Evolutionary conservation across 768 basidiomycete genomes (phyloP).

Genomic region (Sistotremastrum niveocremeum): DNA sequence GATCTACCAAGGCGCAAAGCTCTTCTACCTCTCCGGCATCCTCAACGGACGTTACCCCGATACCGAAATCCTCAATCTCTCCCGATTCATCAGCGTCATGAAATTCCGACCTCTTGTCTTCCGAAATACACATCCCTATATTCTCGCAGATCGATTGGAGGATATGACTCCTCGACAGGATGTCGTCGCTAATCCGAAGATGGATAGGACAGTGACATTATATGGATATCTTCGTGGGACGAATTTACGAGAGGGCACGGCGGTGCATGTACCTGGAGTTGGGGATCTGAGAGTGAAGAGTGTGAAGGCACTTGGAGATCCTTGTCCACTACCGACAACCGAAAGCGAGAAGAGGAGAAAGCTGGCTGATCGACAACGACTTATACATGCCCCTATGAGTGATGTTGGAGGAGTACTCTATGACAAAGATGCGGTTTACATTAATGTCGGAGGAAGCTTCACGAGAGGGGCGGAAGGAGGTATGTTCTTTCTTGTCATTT

Average conservation of each 20-base stretch:
- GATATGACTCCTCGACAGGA: constrained; percentile 85
- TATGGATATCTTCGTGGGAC: constrained; percentile 94
- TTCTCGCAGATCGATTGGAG: constrained; percentile 88
- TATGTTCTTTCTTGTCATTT: constrained; percentile 16
- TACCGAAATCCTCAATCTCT: constrained; percentile 89
- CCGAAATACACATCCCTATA: constrained; percentile 88
- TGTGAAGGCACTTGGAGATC: constrained; percentile 73
- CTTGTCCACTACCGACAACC: constrained; percentile 85
- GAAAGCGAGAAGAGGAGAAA: constrained; percentile 86
- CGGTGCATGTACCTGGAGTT: constrained; percentile 88
- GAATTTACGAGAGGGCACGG: constrained; percentile 59
- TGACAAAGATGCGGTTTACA: constrained; percentile 97
- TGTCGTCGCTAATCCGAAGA: constrained; percentile 67
- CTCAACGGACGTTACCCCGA: constrained; percentile 97
- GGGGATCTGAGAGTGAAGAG: constrained; percentile 74
- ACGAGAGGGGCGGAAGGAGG: constrained; percentile 60
- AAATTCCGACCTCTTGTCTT: constrained; percentile 97
- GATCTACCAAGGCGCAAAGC: constrained; percentile 96
- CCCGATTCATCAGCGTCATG: constrained; percentile 94
- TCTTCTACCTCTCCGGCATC: constrained; percentile 94
- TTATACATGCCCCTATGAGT: constrained; percentile 97
- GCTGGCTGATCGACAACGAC: constrained; percentile 88
- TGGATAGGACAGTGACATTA: constrained; percentile 85
- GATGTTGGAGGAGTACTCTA: constrained; percentile 94
- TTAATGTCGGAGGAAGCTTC: constrained; percentile 95